These are phyloP conservation scores for Trichophyton schoenleinii DNA, from an alignment of 2,329 filamentous ascomycete genomes.

Conservation along the genomic window DNA sequence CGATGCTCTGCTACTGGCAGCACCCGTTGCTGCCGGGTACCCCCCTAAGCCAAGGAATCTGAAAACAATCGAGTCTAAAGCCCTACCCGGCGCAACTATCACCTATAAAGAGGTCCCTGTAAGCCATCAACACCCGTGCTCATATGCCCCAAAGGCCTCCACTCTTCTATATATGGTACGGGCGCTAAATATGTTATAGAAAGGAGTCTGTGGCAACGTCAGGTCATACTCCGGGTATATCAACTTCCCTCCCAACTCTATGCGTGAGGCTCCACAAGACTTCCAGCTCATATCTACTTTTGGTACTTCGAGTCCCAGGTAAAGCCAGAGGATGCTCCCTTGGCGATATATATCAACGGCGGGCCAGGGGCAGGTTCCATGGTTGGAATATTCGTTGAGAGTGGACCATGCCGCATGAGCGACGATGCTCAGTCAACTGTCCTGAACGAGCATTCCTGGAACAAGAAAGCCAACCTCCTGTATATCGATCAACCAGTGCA, in stretches of 20 bases:
- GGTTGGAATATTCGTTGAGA: conserved; percentile 26
- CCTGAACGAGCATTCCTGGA: conserved; percentile 36
- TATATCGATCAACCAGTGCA: conserved; percentile 53
- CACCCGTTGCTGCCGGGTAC: background rate
- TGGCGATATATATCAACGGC: conserved; percentile 33
- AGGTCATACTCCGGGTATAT: conserved; percentile 4
- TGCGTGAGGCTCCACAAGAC: background rate
- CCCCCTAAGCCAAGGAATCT: background rate
- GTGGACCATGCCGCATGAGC: conserved; percentile 34
- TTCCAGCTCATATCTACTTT: conserved; percentile 34
- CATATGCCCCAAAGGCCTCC: no score
- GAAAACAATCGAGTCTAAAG: background rate
- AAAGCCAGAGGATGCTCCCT: conserved; percentile 25
- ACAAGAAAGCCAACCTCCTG: conserved; percentile 50
- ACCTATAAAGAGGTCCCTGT: conserved; percentile 2
- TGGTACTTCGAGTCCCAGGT: conserved; percentile 34
- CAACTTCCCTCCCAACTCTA: conserved; percentile 4
- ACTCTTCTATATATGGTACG: background rate
- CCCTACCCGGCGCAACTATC: background rate
- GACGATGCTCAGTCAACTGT: conserved; percentile 34
- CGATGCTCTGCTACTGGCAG: background rate
- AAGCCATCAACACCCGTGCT: background rate
- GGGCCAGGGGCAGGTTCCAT: conserved; percentile 27
- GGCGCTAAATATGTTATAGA: background rate
- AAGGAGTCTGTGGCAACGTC: background rate